Evolutionary conservation across 2,329 filamentous ascomycete species (phyloP), one percentile per base, ranked within the genome.

Genomic region (Verticillium nubilum): DNA sequence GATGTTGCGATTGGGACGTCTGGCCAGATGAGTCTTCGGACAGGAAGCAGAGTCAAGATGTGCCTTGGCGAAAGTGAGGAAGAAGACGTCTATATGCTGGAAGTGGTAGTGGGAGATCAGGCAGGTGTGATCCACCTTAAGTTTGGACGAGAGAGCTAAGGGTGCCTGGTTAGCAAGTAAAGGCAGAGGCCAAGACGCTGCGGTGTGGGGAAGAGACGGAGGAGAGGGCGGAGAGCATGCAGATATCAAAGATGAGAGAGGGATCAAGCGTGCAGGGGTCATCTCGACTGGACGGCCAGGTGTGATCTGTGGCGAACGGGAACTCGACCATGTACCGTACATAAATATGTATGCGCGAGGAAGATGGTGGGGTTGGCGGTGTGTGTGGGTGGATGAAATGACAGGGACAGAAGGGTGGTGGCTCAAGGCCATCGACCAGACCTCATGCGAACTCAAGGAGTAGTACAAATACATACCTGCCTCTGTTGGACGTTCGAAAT

Each of bases 331-430:
- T 23, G 42, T 50, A 23, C 42, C 42, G n/a, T 50, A 25, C 42
- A 50, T 50, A 15, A 19, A 19, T 50, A 50, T 19, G 19, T 50
- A 15, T 23, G 42, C 19, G 19, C 23, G 19, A 50, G 19, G 10
- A 50, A 25, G 19, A 50, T 50, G 37, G 25, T 31, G 55, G 31
- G 33, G 37, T 37, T 47, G 55, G 25, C 33, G 33, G 42, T 57
- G 55, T 57, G 31, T 57, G 33, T 54, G 28, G 52, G 42, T 57
- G 33, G 31, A 47, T 25, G 19, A 28, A 63, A 68, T 65, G 67
- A 63, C 67, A 68, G 60, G 62, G 55, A 55, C 58, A 61, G 56
- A 52, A 60, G 52, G 60, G 61, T 60, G 42, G 10, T 50, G 42
- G 42, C 12, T 50, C 42, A 50, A 50, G 33, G 42, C 42, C n/a